Conservation (phyloP, 2,329 filamentous ascomycete species). For the Chaetomiaceae sp. region DNA sequence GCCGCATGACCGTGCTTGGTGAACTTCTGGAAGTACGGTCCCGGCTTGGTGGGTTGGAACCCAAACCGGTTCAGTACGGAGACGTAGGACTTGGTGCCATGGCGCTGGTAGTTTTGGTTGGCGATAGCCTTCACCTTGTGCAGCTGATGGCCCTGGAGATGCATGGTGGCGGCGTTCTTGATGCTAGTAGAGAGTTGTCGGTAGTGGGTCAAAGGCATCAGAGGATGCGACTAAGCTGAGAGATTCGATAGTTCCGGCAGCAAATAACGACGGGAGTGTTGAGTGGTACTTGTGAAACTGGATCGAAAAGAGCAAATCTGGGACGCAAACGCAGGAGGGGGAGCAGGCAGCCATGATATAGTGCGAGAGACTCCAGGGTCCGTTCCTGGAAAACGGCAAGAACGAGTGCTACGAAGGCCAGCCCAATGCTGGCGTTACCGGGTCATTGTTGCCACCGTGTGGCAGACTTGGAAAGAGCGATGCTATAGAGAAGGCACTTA, state of each 20-base stretch:
- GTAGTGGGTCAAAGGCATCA: neutral
- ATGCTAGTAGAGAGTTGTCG: neutral
- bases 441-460: too few species aligned
- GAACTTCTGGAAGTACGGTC: conserved; percentile 52
- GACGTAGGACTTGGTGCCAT: conserved; percentile 59
- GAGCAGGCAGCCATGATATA: too few species aligned
- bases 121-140: conserved; percentile 44
- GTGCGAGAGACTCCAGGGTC: too few species aligned
- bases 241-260: too few species aligned
- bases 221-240: neutral
- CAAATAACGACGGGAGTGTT: neutral
- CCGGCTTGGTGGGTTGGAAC: conserved; percentile 55
- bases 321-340: too few species aligned
- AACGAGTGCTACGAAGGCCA: too few species aligned
- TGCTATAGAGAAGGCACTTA: too few species aligned
- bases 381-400: too few species aligned
- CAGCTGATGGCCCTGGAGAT: conserved; percentile 33
- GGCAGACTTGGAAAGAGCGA: neutral
- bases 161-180: conserved; percentile 17
- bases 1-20: conserved; percentile 29
- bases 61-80: conserved; percentile 55
- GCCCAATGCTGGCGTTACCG: too few species aligned
- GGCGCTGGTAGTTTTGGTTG: conserved; percentile 53
- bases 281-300: neutral
- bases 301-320: too few species aligned